Base-by-base conservation (phyloP, 1,139 yeast genomes). In the Eremothecium coryli region DNA sequence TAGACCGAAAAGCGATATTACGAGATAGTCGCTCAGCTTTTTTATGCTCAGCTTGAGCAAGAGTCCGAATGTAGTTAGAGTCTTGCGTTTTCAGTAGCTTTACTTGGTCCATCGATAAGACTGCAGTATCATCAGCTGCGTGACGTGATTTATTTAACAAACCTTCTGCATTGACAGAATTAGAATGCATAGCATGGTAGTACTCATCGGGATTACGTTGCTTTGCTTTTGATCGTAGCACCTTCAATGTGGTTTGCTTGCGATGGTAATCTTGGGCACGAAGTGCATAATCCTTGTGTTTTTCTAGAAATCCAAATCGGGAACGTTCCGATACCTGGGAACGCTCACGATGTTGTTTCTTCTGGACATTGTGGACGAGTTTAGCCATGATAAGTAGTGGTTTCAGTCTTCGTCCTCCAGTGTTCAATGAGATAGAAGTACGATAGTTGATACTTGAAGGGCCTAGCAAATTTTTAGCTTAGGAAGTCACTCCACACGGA, bases 341-440 rank as follows among this genome's bases (percentile, higher is more conserved):
- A 52, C 98, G 74, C 64, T 90, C 98, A 45, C 86, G 68, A 52
- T 90, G 98, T 66, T 90, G 97, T 53, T 85, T 90, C 65, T 90
- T 90, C 61, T 90, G 96, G 21, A 88, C 77, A 56, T 82, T 82
- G 59, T 86, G 96, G 13, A 81, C 90, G 31, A 82, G 62, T 43
- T 78, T 79, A 26, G 82, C 82, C 94, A 84, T 84, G 18, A 30
- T 58, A 9, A 23, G 26, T 9, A 8, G 14, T 9, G 12, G 14
- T 7, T 23, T 9, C 26, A 9, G 7, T n/a, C n/a, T n/a, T n/a
- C n/a, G n/a, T n/a, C n/a, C n/a, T n/a, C n/a, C n/a, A n/a, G n/a
- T n/a, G n/a, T n/a, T n/a, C n/a, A n/a, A n/a, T n/a, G n/a, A n/a
- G n/a, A n/a, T n/a, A n/a, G n/a, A n/a, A n/a, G n/a, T n/a, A n/a